These are phyloP conservation scores for Ceratobasidium sp. DNA, from an alignment of 1,284 basidiomycete genomes.

Conservation along the genomic window DNA sequence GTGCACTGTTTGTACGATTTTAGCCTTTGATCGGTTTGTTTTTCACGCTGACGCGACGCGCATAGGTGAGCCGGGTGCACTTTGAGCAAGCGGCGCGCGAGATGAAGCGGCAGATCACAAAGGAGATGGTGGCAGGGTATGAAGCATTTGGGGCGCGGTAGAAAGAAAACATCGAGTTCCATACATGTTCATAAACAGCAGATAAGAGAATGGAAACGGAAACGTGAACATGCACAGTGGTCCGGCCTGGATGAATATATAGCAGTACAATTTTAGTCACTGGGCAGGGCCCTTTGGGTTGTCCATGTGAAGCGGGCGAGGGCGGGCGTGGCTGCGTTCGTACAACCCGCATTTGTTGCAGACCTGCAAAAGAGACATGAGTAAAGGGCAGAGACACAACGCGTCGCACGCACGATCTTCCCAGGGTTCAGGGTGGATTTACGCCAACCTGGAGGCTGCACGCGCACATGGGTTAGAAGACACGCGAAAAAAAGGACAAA, in stretches of 20 bases:
- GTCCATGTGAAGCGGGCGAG: conserved; percentile 82
- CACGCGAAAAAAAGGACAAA: not conserved
- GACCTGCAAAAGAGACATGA: conserved; percentile 59
- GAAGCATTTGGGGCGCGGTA: conserved; percentile 64
- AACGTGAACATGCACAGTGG: not conserved
- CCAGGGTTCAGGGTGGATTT: conserved; percentile 85
- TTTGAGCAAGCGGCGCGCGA: conserved; percentile 79
- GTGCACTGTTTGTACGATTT: conserved; percentile 74
- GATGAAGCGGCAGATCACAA: conserved; percentile 87
- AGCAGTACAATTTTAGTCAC: conserved; percentile 27
- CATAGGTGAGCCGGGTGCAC: conserved; percentile 77
- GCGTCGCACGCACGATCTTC: conserved; percentile 72
- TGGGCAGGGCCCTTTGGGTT: conserved; percentile 55
- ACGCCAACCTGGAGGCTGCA: conserved; percentile 77
- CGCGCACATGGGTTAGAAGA: not conserved
- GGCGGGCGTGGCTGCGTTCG: conserved; percentile 82
- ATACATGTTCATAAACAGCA: conserved; percentile 18
- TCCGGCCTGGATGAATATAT: conserved; percentile 2
- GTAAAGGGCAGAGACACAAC: not conserved
- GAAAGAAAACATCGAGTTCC: conserved; percentile 41
- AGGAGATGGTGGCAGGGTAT: conserved; percentile 78
- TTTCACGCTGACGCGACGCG: conserved; percentile 7
- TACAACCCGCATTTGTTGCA: conserved; percentile 90
- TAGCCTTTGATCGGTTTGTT: conserved; percentile 39
- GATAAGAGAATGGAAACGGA: conserved; percentile 11